phyloP scores from a whole-genome alignment of 2,329 filamentous ascomycete genomes.

The Fulvia fulva region DNA sequence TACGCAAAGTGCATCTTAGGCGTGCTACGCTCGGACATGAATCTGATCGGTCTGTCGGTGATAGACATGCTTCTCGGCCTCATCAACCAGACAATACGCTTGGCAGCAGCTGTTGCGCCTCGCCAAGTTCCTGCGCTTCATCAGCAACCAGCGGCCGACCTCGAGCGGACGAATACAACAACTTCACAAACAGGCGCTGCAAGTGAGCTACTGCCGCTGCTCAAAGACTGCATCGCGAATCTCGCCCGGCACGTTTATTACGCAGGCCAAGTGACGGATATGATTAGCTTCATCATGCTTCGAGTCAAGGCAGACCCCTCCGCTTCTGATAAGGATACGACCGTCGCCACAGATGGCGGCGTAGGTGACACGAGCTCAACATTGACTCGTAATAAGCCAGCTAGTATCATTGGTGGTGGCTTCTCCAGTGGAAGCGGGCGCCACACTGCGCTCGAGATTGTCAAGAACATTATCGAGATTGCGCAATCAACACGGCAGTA shows the following conservation, averaged over 20 bases:
- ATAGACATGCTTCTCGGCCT: slow-evolving; percentile 90
- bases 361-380: slow-evolving; percentile 7
- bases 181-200: slow-evolving; percentile 9
- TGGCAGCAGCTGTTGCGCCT: slow-evolving; percentile 1
- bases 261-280: slow-evolving; percentile 90
- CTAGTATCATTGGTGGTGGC: slow-evolving; percentile 42
- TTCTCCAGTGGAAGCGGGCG: slow-evolving; percentile 62
- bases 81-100: slow-evolving; percentile 69
- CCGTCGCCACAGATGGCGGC: slow-evolving; percentile 8
- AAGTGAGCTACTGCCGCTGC: slow-evolving; percentile 34
- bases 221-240: slow-evolving; percentile 83
- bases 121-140: not conserved
- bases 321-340: slow-evolving; percentile 12
- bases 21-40: slow-evolving; percentile 80
- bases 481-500: slow-evolving; percentile 54
- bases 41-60: slow-evolving; percentile 90
- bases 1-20: slow-evolving; percentile 76
- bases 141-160: slow-evolving; percentile 1
- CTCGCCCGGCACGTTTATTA: slow-evolving; percentile 95
- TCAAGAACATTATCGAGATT: slow-evolving; percentile 77
- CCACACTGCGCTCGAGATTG: slow-evolving; percentile 65
- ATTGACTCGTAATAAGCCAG: slow-evolving; percentile 29
- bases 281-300: slow-evolving; percentile 75
- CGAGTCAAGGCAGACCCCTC: slow-evolving; percentile 63
- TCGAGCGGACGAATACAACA: slow-evolving; percentile 2